Evolutionary conservation across 23 red algal genomes (phyloP), one percentile per base, ranked within the genome.

Genomic region (Chondrus crispus): DNA sequence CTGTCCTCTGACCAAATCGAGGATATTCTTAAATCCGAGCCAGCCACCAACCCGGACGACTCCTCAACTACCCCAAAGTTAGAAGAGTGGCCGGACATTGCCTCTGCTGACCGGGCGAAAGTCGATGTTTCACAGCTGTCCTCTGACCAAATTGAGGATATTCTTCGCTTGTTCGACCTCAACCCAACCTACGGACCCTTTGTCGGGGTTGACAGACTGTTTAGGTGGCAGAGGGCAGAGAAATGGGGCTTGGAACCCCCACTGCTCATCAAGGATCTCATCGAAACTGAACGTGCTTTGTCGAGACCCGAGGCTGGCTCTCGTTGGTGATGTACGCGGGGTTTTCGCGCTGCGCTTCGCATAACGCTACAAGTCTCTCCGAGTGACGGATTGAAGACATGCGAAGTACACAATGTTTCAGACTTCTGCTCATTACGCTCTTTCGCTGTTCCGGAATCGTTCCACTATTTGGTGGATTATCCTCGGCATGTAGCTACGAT

Each of bases 131-230:
- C 52, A 24, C 24, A 62, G 30, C 46, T 83, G 12, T 14, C 41
- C 26, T 9, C 49, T 22, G 44, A 81, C 50, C 73, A 91, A 48
- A n/a, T 72, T 53, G 85, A 90, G 29, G 50, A 96, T 44, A 51
- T 58, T 40, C 80, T 96, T n/a, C 94, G 94, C 40, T 26, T 84
- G 22, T 96, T 96, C 82, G 94, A 96, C 48, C 73, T 92, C 13
- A 82, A 96, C 63, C 33, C 80, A 10, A 39, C 50, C 5, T 91
- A 96, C 37, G 94, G 94, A n/a, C 94, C 94, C 20, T 96, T 88
- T 51, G 71, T 88, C 10, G 94, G 94, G 45, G 47, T 96, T 36
- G 84, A 74, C 41, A 84, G 94, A 12, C 40, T 87, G 8, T 13
- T 68, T 26, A 50, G 94, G 37, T 96, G 94, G 94, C 44, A 90